Evolutionary conservation across 1,284 basidiomycete genomes (phyloP), one percentile per base, ranked within the genome.

Genomic region (Vanrija sp.): DNA sequence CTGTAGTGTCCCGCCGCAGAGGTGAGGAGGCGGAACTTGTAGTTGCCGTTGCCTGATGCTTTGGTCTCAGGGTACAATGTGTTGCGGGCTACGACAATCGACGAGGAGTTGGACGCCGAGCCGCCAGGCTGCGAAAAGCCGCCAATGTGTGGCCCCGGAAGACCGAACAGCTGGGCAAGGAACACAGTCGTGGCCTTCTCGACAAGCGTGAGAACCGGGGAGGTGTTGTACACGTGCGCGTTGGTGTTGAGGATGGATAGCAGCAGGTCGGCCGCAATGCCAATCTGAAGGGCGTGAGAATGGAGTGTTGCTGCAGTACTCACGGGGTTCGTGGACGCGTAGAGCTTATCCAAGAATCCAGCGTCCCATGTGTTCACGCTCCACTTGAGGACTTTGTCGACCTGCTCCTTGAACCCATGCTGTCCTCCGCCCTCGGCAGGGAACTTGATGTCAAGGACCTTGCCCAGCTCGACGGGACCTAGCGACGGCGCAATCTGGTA

Each of bases 191-290:
- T 61, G 38, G 62, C 43, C 50, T 65, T 66, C 61, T 69, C 67
- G 42, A 70, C 54, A 26, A 76, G 51, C 6, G 72, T 75, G 42
- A 78, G 69, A 43, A 74, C 67, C 5, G 77, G 77, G 5, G 73
- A 73, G 9, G 76, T 76, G 38, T 71, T 73, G 59, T 73, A 76
- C 51, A 78, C 76, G 56, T 78, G 76, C 5, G 72, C 65, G 55
- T 76, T 77, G 19, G 77, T 77, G 44, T 78, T 78, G 34, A 78
- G 57, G 1, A 73, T 67, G 10, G 72, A 65, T 7, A 78, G 68
- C 15, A 77, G 58, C 39, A 76, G 53, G 52, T 78, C 77, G 2
- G 69, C 65, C n/a, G 68, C 67, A 23, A 78, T 59, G n/a, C 74
- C 75, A n/a, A 64, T 52, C 63, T 62, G 46, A 16, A 42, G n/a